A percentile compares a stretch with the other conserved stretches of the same genome.
Evolutionary conservation across 345 rosid genomes (phyloP).

Genomic region (Rhodamnia argentea): DNA sequence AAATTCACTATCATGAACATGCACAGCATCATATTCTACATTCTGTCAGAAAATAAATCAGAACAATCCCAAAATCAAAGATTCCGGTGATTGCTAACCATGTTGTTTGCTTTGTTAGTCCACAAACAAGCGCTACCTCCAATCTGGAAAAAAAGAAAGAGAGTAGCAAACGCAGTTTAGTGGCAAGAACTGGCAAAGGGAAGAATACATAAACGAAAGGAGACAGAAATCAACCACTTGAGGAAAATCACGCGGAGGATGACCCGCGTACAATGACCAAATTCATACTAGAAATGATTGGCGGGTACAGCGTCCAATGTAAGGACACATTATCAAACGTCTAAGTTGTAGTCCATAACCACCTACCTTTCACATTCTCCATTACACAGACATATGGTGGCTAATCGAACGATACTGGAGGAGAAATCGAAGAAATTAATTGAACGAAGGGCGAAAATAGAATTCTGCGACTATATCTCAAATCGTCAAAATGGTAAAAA

Average conservation of each 20-base stretch:
- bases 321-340: neutral
- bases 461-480: neutral
- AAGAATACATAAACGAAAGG: neutral
- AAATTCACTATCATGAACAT: neutral
- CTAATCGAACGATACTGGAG: neutral
- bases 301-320: neutral
- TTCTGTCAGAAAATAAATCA: neutral
- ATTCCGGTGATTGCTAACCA: neutral
- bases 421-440: neutral
- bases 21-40: neutral
- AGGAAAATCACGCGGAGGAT: neutral
- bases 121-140: neutral
- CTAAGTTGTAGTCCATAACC: neutral
- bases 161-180: neutral
- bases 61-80: neutral
- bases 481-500: too few relatives aligned
- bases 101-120: neutral
- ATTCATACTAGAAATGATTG: neutral
- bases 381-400: neutral
- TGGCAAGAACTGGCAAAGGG: neutral
- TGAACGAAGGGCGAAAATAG: neutral
- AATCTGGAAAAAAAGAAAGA: neutral
- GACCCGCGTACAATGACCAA: neutral
- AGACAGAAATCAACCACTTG: neutral
- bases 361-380: neutral